These are phyloP conservation scores for Aspergillus brasiliensis DNA, from an alignment of 2,329 filamentous ascomycete species.

Conservation along the genomic window DNA sequence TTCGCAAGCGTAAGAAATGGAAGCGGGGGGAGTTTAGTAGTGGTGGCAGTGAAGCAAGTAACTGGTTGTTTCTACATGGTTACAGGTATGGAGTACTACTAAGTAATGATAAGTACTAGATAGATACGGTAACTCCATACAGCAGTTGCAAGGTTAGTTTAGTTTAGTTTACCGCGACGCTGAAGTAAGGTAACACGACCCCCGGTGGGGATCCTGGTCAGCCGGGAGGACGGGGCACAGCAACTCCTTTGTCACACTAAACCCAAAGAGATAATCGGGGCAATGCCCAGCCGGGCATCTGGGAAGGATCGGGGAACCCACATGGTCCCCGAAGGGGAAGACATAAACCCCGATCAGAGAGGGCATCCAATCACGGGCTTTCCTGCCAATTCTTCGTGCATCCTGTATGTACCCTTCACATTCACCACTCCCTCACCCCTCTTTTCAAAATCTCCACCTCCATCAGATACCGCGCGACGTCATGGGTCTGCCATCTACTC, in stretches of 20 bases:
- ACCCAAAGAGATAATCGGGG: conserved; percentile 10
- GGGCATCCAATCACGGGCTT: conserved; percentile 16
- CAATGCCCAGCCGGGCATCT: conserved; percentile 9
- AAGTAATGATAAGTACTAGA: too few relatives aligned
- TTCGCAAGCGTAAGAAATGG: too few relatives aligned
- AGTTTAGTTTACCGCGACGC: not conserved
- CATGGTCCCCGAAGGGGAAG: conserved; percentile 23
- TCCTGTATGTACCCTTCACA: too few relatives aligned
- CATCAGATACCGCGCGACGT: not conserved
- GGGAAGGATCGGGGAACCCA: conserved; percentile 23
- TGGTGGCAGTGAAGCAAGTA: too few relatives aligned
- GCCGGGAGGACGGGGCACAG: not conserved
- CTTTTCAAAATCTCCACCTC: not conserved
- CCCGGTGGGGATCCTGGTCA: conserved; percentile 6
- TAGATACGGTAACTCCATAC: too few relatives aligned
- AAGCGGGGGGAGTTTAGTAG: too few relatives aligned
- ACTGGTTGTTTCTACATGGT: too few relatives aligned
- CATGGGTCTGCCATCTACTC: not conserved
- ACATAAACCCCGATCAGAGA: conserved; percentile 22
- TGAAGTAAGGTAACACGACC: not conserved
- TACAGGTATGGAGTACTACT: too few relatives aligned
- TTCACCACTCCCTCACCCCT: too few relatives aligned
- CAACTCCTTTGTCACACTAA: conserved; percentile 1
- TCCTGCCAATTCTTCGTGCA: too few relatives aligned
- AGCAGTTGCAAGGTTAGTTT: not conserved